Base-by-base conservation (phyloP, 768 basidiomycete species). In the Daedaleopsis nitida region DNA sequence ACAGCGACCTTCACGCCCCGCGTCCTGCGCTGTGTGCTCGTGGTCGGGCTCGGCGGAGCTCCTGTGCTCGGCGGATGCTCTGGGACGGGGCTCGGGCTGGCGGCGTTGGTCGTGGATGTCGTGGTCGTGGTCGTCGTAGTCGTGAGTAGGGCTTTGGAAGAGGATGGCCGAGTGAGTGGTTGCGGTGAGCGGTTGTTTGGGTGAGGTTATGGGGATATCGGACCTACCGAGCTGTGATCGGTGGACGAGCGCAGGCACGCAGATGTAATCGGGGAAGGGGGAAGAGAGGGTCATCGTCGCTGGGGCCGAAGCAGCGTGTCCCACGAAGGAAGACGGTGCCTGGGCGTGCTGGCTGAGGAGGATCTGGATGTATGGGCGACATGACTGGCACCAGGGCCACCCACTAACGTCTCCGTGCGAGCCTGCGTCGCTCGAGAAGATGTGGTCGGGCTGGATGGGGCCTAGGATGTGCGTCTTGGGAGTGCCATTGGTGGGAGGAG, bases 1-100 rank as follows among this genome's bases (percentile, higher is more conserved):
- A 52, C 60, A 24, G 60, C 60, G 17, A 57, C 42, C 48, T 56
- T 61, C 19, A 61, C 60, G 23, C 60, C 60, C 11, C 55, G 39
- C 12, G 53, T 3, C 14, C 37, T 44, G 23, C 60, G 59, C 37
- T 43, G 53, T 17, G 17, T 32, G 24, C 38, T 24, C 17, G 39
- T 3, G 39, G 39, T 17, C 39, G 39, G 39, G 11, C 13, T 17
- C 39, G 13, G 11, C 39, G 39, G 39, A 42, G 39, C 39, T 11
- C 13, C 39, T 6, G 21, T 5, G 21, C 16, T 34, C 17, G 50
- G 13, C 13, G 10, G 23, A 10, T 21, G 23, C 13, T 49, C 47
- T 21, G 23, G 12, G 21, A 13, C 24, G 2, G 47, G 47, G 23
- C 23, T 49, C 21, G 47, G 47, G 23, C 47, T 49, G 21, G 47